Evolutionary conservation across 805 yeast genomes (phyloP), one percentile per base, ranked within the genome.

Genomic region (Nakazawaea peltata): DNA sequence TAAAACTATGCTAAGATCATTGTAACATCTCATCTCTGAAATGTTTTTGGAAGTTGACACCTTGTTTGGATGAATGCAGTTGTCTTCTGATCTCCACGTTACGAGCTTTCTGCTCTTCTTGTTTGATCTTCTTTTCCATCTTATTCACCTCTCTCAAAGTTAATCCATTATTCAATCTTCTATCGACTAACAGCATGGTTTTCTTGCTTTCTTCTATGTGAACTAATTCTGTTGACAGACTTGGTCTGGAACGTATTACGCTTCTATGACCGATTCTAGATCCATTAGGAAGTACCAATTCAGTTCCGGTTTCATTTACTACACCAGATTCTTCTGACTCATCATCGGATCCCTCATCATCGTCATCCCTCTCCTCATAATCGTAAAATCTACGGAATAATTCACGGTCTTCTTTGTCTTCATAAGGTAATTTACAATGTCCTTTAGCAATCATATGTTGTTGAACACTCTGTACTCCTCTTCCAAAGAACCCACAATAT

Each of bases 41-140:
- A 51, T 87, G 88, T 30, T 72, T 72, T 63, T 85, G 87, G 63
- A 74, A 72, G 54, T 90, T 90, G 51, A 74, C 60, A 51, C 72
- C 72, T 12, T 15, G 14, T n/a, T 31, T 28, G 4, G 29, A 18
- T 15, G 29, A 27, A 15, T 27, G 32, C 17, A 29, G 8, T 13
- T 55, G 73, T 79, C 40, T 72, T 65, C 27, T 79, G 77, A 43
- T 77, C 62, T 26, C 59, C 53, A 34, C 64, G 43, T 17, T 57
- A 48, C 42, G 54, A 56, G 42, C 59, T 57, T 43, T 59, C 48
- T 41, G 57, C 47, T 49, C 59, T 59, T 48, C 62, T 53, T 48
- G 67, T 74, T 60, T 68, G 47, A 49, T 54, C 32, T 50, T 54
- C 43, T 68, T 75, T 48, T 64, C 68, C 43, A 71, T 64, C 56